Evolutionary conservation across 192 early-diverging fungal genomes (phyloP).

Genomic region (Entomortierella lignicola): DNA sequence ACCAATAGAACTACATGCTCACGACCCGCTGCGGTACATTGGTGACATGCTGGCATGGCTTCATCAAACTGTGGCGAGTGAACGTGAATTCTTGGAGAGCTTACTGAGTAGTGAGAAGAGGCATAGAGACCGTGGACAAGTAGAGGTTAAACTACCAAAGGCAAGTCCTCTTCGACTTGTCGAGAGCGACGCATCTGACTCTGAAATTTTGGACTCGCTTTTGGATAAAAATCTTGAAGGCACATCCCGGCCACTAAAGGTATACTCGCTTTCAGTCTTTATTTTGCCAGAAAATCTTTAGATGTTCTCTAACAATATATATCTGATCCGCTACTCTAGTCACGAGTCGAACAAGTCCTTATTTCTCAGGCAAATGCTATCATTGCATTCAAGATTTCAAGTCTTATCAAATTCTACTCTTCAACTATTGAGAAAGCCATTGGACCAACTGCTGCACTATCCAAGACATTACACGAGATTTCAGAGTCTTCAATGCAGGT

Average conservation of each 20-base stretch:
- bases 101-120: constrained; percentile 62
- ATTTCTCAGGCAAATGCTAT: constrained; percentile 72
- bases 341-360: constrained; percentile 83
- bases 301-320: background rate
- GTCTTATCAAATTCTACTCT: constrained; percentile 82
- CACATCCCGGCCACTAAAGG: constrained; percentile 79
- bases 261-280: constrained; percentile 27
- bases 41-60: constrained; percentile 98
- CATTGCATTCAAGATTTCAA: constrained; percentile 73
- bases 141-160: constrained; percentile 47
- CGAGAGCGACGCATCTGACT: constrained; percentile 50
- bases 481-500: constrained; percentile 27
- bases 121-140: constrained; percentile 37
- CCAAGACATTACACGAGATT: constrained; percentile 68
- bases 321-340: constrained; percentile 47
- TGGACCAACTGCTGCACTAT: constrained; percentile 62
- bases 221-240: constrained; percentile 81
- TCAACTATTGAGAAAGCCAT: constrained; percentile 73
- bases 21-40: constrained; percentile 90
- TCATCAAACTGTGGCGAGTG: constrained; percentile 90
- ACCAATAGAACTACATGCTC: constrained; percentile 94
- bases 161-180: constrained; percentile 27
- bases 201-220: constrained; percentile 59
- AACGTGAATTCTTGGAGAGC: constrained; percentile 88
- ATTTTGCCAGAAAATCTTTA: background rate